Conservation (phyloP, 2,329 filamentous ascomycete species). For the Pestalotiopsis sp. region DNA sequence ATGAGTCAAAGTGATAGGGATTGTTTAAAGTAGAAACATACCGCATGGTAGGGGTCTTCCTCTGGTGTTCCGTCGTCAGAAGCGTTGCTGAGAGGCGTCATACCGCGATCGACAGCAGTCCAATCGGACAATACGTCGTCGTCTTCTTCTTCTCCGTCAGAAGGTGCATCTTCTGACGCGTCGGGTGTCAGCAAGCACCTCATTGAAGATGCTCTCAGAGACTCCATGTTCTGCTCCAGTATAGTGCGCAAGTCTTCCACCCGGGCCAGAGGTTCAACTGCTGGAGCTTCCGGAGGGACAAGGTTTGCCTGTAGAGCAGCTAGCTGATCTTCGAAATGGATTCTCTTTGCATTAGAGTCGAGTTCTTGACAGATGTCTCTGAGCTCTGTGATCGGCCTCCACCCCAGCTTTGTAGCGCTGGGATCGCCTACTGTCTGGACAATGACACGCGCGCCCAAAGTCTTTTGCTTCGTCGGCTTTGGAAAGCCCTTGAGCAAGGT, state of each 20-base stretch:
- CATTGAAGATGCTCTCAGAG: neutral
- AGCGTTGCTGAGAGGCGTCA: neutral
- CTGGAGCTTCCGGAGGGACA: neutral
- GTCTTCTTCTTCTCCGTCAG: neutral
- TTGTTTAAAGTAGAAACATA: neutral
- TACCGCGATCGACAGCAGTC: neutral
- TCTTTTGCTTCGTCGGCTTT: neutral
- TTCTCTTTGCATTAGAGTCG: conserved; percentile 14
- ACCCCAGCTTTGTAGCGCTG: conserved; percentile 9
- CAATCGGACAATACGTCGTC: neutral
- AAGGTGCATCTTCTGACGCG: neutral
- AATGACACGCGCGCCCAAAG: neutral
- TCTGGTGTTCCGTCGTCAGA: neutral
- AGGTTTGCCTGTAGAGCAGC: conserved; percentile 8
- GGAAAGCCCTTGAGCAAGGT: conserved; percentile 24
- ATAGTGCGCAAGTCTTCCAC: neutral
- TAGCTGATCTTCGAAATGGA: conserved; percentile 19
- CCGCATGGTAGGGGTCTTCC: neutral
- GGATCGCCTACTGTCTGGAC: neutral
- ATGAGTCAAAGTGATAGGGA: neutral
- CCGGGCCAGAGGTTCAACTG: neutral
- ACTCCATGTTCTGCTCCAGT: neutral
- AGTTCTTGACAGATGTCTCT: conserved; percentile 11
- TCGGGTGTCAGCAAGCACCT: neutral
- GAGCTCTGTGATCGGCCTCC: conserved; percentile 14